These are phyloP conservation scores for Microbotryum silenes-acaulis DNA, from an alignment of 1,284 basidiomycete species.

Conservation along the genomic window DNA sequence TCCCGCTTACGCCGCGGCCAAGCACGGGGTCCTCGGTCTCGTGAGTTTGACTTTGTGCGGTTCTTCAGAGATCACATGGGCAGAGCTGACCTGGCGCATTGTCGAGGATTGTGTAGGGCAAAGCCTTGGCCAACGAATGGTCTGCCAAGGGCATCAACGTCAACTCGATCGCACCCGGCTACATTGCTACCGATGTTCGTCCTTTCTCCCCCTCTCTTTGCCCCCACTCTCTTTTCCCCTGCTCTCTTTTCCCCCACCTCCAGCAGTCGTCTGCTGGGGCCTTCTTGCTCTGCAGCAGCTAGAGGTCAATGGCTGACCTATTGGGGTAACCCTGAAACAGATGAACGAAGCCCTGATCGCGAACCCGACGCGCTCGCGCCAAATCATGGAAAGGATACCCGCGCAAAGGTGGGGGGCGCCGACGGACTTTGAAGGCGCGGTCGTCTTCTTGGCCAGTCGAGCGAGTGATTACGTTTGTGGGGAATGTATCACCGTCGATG, in stretches of 20 bases:
- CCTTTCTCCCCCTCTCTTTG: background rate
- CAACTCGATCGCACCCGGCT: slow-evolving; percentile 82
- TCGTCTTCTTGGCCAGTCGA: slow-evolving; percentile 77
- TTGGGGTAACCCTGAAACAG: background rate
- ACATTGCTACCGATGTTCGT: slow-evolving; percentile 78
- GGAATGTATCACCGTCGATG: slow-evolving; percentile 50
- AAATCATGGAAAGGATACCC: slow-evolving; percentile 90
- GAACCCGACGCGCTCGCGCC: slow-evolving; percentile 65
- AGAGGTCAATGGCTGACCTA: no score
- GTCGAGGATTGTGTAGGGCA: slow-evolving; percentile 31
- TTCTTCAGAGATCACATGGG: no score
- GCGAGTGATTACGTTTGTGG: slow-evolving; percentile 87
- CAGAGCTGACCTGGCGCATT: no score
- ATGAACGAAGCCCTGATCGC: slow-evolving; percentile 63
- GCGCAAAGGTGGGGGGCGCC: slow-evolving; percentile 82
- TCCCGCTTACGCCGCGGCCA: slow-evolving; percentile 83
- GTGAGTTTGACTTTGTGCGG: background rate
- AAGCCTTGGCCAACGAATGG: slow-evolving; percentile 56
- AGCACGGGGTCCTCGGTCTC: slow-evolving; percentile 57
- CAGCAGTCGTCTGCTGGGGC: no score
- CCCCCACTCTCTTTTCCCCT: no score
- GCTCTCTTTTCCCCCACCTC: no score
- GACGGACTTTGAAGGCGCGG: slow-evolving; percentile 78
- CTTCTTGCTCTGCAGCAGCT: no score
- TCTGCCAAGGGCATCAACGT: slow-evolving; percentile 76